Conservation (phyloP, 495 filamentous ascomycete species). For the Ascodesmis nigricans region DNA sequence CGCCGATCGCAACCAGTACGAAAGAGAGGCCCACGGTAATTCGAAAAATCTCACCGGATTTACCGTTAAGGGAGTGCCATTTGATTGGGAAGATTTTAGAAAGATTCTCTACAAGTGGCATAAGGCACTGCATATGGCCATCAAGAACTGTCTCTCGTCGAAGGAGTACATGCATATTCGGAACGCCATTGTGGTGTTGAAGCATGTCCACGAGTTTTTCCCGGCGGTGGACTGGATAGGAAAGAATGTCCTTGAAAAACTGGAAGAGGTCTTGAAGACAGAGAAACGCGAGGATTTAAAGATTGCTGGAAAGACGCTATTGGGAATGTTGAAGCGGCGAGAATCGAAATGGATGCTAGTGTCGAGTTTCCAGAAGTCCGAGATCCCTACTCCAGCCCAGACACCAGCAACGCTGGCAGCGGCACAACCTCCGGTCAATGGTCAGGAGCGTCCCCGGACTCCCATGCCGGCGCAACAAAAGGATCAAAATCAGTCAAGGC, state of each 20-base stretch:
- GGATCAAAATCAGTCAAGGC: too few species aligned
- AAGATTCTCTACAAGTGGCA: slow-evolving; percentile 81
- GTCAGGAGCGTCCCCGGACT: slow-evolving; percentile 3
- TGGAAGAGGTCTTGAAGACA: slow-evolving; percentile 42
- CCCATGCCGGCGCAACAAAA: slow-evolving; percentile 1
- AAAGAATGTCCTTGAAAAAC: slow-evolving; percentile 39
- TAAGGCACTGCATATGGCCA: slow-evolving; percentile 43
- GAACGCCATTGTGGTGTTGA: slow-evolving; percentile 83
- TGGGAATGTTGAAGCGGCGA: slow-evolving; percentile 58
- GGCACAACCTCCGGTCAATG: neutral
- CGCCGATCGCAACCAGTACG: slow-evolving; percentile 47
- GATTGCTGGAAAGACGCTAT: slow-evolving; percentile 63
- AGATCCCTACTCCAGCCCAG: slow-evolving; percentile 18
- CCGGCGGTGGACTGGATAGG: slow-evolving; percentile 80
- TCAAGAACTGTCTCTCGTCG: slow-evolving; percentile 55
- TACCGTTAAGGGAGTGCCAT: slow-evolving; percentile 17
- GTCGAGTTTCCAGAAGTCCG: slow-evolving; percentile 19
- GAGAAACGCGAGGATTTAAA: slow-evolving; percentile 73
- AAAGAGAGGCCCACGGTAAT: slow-evolving; percentile 49
- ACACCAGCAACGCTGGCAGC: slow-evolving; percentile 17
- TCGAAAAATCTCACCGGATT: slow-evolving; percentile 46
- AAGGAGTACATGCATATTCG: slow-evolving; percentile 95
- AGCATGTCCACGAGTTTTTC: slow-evolving; percentile 54
- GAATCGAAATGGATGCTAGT: slow-evolving; percentile 63
- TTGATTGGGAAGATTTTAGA: slow-evolving; percentile 72